phyloP scores from a whole-genome alignment of 768 basidiomycete genomes.

The Leccinum pellstonianum region DNA sequence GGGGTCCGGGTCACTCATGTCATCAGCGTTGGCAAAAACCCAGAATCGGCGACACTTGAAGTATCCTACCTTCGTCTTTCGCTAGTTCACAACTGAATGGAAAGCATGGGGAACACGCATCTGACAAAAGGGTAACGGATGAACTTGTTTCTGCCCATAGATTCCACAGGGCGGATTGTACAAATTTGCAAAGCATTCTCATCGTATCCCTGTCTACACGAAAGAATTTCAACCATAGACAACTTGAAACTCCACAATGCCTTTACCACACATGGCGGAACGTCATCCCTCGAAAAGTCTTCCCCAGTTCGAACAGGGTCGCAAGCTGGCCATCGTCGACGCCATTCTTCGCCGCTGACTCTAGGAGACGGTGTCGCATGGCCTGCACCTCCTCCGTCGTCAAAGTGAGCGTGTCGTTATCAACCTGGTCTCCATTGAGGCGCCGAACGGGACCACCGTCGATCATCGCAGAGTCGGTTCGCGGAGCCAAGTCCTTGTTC shows the following conservation, averaged over 20 bases:
- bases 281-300: slow-evolving; percentile 18
- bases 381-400: slow-evolving; percentile 18
- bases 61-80: slow-evolving; percentile 7
- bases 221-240: background rate
- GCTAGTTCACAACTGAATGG: too few species aligned
- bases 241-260: background rate
- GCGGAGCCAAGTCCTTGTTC: background rate
- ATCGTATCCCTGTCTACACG: background rate
- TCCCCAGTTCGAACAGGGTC: slow-evolving; percentile 23
- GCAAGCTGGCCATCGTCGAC: slow-evolving; percentile 12
- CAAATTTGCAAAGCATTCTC: background rate
- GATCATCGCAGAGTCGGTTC: background rate
- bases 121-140: too few species aligned
- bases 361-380: slow-evolving; percentile 16
- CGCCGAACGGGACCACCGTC: background rate
- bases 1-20: slow-evolving; percentile 9
- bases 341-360: slow-evolving; percentile 3
- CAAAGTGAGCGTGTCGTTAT: slow-evolving; percentile 16
- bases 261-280: slow-evolving; percentile 30
- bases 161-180: background rate
- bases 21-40: slow-evolving; percentile 12
- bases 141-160: too few species aligned
- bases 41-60: background rate
- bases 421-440: background rate
- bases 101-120: too few species aligned